Conservation (phyloP, 2,329 filamentous ascomycete genomes). For the Hymenoscyphus albidus region DNA sequence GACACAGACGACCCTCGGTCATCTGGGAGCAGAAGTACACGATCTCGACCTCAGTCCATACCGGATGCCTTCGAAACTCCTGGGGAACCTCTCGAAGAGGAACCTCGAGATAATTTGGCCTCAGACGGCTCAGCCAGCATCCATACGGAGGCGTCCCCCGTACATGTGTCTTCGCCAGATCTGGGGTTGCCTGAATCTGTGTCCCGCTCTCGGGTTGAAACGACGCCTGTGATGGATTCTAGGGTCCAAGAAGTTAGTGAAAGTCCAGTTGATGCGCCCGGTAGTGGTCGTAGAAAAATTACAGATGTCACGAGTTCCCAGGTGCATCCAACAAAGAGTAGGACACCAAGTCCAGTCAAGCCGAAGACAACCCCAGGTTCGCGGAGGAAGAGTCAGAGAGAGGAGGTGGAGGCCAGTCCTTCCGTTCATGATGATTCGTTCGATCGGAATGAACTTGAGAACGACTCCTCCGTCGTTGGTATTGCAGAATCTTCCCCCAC, state of each 20-base stretch:
- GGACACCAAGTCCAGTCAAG: constrained; percentile 7
- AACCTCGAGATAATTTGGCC: not conserved
- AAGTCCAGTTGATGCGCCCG: constrained; percentile 52
- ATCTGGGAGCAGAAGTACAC: constrained; percentile 27
- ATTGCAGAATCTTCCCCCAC: not conserved
- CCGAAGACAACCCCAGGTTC: constrained; percentile 16
- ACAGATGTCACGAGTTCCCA: constrained; percentile 13
- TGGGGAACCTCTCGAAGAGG: constrained; percentile 4
- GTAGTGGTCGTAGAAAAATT: constrained; percentile 42
- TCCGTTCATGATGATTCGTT: not conserved
- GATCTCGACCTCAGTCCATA: constrained; percentile 24
- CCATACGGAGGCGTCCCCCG: not conserved
- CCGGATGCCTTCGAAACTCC: constrained; percentile 21
- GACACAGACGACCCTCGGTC: constrained; percentile 22
- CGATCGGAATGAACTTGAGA: not conserved
- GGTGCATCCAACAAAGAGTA: constrained; percentile 19
- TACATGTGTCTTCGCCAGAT: not conserved
- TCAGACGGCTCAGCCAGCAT: not conserved
- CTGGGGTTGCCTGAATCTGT: not conserved
- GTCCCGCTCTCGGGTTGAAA: constrained; percentile 11
- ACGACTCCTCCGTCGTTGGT: not conserved
- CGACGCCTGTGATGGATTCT: constrained; percentile 12
- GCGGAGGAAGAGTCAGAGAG: constrained; percentile 28
- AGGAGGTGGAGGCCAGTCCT: constrained; percentile 8
- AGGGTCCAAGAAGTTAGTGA: constrained; percentile 46